Percentiles rank a stretch among this genome's conserved stretches.
Evolutionary conservation across 495 filamentous ascomycete species (phyloP).

Genomic region (Aspergillus asperescens): DNA sequence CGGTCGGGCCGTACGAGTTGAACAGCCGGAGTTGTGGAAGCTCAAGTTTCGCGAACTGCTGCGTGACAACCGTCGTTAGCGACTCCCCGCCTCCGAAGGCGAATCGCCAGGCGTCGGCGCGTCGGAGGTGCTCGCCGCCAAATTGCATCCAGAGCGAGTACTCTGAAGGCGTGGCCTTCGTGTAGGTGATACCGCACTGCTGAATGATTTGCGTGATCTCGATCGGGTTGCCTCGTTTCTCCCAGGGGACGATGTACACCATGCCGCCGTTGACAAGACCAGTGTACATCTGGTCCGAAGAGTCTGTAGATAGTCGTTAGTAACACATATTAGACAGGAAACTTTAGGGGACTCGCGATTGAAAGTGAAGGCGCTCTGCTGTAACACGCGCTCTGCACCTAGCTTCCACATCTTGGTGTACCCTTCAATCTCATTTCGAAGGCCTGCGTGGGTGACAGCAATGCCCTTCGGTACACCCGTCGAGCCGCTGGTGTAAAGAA

Average conservation of each 20-base stretch:
- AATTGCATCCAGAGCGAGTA: neutral
- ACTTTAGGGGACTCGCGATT: no score
- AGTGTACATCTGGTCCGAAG: slow-evolving; percentile 21
- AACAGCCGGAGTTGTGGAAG: neutral
- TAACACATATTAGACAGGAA: no score
- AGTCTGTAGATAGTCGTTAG: no score
- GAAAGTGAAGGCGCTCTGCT: slow-evolving; percentile 44
- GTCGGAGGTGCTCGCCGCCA: neutral
- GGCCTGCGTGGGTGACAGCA: slow-evolving; percentile 24
- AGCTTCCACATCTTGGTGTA: slow-evolving; percentile 17
- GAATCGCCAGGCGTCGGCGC: neutral
- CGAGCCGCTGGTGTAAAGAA: slow-evolving; percentile 44
- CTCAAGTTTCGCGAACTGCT: neutral
- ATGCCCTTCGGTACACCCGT: slow-evolving; percentile 38
- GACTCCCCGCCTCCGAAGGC: neutral
- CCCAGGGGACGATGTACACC: neutral
- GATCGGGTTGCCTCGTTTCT: neutral
- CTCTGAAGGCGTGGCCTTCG: neutral
- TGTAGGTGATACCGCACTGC: neutral
- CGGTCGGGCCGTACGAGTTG: slow-evolving; percentile 5
- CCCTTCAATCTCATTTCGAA: slow-evolving; percentile 29
- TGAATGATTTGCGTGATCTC: neutral
- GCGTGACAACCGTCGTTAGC: neutral
- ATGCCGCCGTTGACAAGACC: slow-evolving; percentile 23
- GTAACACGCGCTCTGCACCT: slow-evolving; percentile 29